Conservation (phyloP, 768 basidiomycete species). For the Galerina sulciceps region DNA sequence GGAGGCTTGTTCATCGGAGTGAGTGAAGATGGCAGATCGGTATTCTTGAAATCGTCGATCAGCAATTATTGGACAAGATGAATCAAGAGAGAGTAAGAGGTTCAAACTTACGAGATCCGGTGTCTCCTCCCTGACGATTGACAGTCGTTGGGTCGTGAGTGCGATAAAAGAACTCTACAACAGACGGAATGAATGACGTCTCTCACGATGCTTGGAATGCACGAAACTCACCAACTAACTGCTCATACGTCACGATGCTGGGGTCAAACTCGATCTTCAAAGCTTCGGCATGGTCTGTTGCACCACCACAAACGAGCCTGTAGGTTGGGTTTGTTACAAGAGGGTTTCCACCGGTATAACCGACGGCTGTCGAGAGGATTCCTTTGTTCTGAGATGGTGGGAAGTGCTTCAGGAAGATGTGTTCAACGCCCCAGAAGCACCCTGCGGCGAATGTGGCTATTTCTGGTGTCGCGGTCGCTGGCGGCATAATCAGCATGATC, state of each 20-base stretch:
- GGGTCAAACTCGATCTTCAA: slow-evolving; percentile 88
- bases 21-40: slow-evolving; percentile 89
- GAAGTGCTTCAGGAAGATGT: slow-evolving; percentile 82
- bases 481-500: background rate
- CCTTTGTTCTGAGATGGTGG: slow-evolving; percentile 74
- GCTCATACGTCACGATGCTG: slow-evolving; percentile 72
- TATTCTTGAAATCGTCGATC: slow-evolving; percentile 60
- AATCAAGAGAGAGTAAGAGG: background rate
- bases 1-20: slow-evolving; percentile 70
- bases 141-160: slow-evolving; percentile 91
- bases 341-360: slow-evolving; percentile 76
- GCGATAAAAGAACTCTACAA: slow-evolving; percentile 88
- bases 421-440: slow-evolving; percentile 89
- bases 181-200: background rate
- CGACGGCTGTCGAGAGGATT: slow-evolving; percentile 74
- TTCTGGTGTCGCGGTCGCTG: slow-evolving; percentile 27
- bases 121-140: slow-evolving; percentile 79
- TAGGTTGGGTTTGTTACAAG: slow-evolving; percentile 66
- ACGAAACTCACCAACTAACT: slow-evolving; percentile 78
- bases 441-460: slow-evolving; percentile 60
- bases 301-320: slow-evolving; percentile 74
- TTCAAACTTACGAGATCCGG: slow-evolving; percentile 69
- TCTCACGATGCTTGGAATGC: background rate
- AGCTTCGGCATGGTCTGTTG: slow-evolving; percentile 89
- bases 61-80: background rate